phyloP scores from a whole-genome alignment of 176 grass and related monocot species.

The Elymus sibiricus region DNA sequence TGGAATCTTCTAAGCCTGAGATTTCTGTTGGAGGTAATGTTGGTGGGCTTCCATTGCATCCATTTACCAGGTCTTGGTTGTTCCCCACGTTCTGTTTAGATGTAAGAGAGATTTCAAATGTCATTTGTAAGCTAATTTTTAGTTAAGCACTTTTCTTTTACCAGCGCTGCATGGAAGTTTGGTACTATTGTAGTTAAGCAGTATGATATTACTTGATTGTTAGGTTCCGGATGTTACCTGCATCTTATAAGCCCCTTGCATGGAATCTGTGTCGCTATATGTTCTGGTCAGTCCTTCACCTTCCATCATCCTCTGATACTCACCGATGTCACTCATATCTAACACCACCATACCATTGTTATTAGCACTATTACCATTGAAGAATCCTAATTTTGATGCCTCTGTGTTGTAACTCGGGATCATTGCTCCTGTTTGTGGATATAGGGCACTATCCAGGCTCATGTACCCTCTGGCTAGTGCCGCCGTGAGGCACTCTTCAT shows the following conservation, averaged over 20 bases:
- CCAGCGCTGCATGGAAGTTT: neutral
- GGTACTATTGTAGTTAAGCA: neutral
- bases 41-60: slow-evolving; percentile 39
- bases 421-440: slow-evolving; percentile 41
- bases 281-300: slow-evolving; percentile 30
- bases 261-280: slow-evolving; percentile 42
- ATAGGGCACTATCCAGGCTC: slow-evolving; percentile 51
- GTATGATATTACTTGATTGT: slow-evolving; percentile 17
- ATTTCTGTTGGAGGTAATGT: slow-evolving; percentile 41
- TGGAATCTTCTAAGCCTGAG: slow-evolving; percentile 64
- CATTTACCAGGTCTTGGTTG: slow-evolving; percentile 51
- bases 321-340: slow-evolving; percentile 31
- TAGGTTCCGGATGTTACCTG: slow-evolving; percentile 45
- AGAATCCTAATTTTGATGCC: slow-evolving; percentile 47
- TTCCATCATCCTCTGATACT: slow-evolving; percentile 69
- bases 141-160: neutral
- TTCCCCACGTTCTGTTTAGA: slow-evolving; percentile 49
- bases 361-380: slow-evolving; percentile 25
- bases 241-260: slow-evolving; percentile 52
- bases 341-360: slow-evolving; percentile 40
- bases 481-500: slow-evolving; percentile 34
- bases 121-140: neutral
- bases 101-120: neutral
- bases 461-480: slow-evolving; percentile 51
- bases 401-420: slow-evolving; percentile 28